Evolutionary conservation across 2,329 filamentous ascomycete genomes (phyloP), one percentile per base, ranked within the genome.

Genomic region (Fonsecaea pugnacius): DNA sequence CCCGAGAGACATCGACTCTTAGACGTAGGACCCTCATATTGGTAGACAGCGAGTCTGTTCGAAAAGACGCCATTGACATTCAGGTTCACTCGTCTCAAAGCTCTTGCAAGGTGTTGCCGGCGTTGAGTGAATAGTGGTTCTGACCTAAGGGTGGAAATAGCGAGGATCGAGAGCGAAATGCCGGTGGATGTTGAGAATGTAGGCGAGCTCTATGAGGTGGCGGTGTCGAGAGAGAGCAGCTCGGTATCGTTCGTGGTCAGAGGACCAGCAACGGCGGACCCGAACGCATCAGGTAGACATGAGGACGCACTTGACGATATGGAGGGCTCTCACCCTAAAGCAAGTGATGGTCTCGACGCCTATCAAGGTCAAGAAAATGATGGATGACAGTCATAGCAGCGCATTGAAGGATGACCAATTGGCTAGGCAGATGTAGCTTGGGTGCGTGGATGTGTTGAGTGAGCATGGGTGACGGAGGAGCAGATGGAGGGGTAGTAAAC

Each of bases 1-100:
- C 48, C 35, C 63, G 65, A 50, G 52, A 33, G 16, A 63, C 56
- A 18, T 53, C 40, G 18, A 60, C 60, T 46, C 65, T 50, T 18
- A 58, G 48, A 51, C 24, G 58, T 5, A 66, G 46, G 21, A 65
- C 33, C 43, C 52, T 63, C 32, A 40, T 54, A 9, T 18, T 60
- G 24, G 48, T 14, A 30, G 33, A 36, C 0, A 46, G n/a, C 2
- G 40, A n/a, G n/a, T 9, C n/a, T 18, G 14, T 50, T 5, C 27
- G 56, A 12, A 48, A 10, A 21, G 30, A 51, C 4, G 30, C n/a
- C 21, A 51, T 18, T 35, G 56, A 30, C 30, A 58, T 50, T 32
- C 2, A 27, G 40, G 40, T 10, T 10, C 40, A 48, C 14, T 10
- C 9, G 43, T 27, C n/a, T 58, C 24, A 27, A 36, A 18, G 38